These are phyloP conservation scores for Neurospora cerealis DNA, from an alignment of 495 filamentous ascomycete genomes.

Conservation along the genomic window DNA sequence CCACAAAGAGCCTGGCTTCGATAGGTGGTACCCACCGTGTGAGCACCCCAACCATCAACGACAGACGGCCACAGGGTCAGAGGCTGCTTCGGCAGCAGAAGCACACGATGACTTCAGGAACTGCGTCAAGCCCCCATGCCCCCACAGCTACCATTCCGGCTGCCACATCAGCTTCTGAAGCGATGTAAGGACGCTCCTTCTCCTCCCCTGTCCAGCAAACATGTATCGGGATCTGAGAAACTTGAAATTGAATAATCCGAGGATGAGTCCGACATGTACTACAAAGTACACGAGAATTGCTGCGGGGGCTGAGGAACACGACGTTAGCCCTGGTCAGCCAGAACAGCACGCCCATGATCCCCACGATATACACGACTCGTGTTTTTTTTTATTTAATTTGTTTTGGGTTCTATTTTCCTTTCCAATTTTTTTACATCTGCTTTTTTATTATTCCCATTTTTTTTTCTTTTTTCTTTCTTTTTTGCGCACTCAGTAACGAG, in stretches of 20 bases:
- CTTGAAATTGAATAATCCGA: background rate
- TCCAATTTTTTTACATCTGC: too few relatives aligned
- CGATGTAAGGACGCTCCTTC: background rate
- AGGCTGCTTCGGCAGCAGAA: background rate
- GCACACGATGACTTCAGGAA: background rate
- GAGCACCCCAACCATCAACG: background rate
- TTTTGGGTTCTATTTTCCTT: background rate
- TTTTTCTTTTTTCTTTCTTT: background rate
- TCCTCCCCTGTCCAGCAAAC: background rate
- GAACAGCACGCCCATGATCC: background rate
- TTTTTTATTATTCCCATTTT: too few relatives aligned
- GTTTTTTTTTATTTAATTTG: background rate
- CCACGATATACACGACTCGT: background rate
- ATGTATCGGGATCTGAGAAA: background rate
- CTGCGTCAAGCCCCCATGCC: too few relatives aligned
- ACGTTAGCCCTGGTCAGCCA: background rate
- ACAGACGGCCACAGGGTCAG: background rate
- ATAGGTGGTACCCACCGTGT: background rate
- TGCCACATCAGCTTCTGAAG: background rate
- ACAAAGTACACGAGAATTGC: background rate
- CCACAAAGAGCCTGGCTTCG: background rate
- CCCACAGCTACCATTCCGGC: too few relatives aligned
- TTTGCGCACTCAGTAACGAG: background rate
- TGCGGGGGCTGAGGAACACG: background rate
- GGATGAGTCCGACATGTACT: background rate